Conservation (phyloP, 2,329 filamentous ascomycete species). For the Akanthomyces lecanii region DNA sequence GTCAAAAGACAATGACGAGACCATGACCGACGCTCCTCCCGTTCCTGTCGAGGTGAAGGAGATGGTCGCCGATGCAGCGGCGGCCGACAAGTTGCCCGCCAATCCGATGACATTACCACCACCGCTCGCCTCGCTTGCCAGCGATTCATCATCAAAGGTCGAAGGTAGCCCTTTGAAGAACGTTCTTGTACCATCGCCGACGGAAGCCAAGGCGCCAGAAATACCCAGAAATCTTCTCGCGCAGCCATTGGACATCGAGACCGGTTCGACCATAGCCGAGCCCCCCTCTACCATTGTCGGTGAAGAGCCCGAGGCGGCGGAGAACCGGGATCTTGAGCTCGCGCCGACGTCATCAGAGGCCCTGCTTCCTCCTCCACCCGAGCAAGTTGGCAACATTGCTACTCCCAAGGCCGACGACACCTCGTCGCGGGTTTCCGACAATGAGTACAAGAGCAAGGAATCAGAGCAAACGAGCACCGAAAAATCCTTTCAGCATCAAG, state of each 20-base stretch:
- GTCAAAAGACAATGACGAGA: slow-evolving; percentile 17
- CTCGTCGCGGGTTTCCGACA: slow-evolving; percentile 23
- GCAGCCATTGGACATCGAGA: slow-evolving; percentile 14
- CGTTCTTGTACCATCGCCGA: slow-evolving; percentile 44
- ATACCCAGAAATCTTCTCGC: not conserved
- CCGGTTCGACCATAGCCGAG: slow-evolving; percentile 27
- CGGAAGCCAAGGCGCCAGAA: slow-evolving; percentile 27
- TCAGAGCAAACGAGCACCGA: slow-evolving; percentile 22
- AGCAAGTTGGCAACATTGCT: slow-evolving; percentile 38
- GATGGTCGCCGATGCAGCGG: slow-evolving; percentile 35
- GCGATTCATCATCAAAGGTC: slow-evolving; percentile 32
- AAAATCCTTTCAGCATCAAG: slow-evolving; percentile 26
- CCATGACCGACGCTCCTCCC: slow-evolving; percentile 20
- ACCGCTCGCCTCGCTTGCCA: slow-evolving; percentile 25
- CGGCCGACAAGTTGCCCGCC: slow-evolving; percentile 25
- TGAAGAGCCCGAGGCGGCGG: slow-evolving; percentile 26
- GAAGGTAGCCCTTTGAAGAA: slow-evolving; percentile 54
- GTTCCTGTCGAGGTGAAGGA: slow-evolving; percentile 22
- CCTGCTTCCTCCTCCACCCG: slow-evolving; percentile 34
- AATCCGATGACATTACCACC: slow-evolving; percentile 32
- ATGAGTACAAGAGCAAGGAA: slow-evolving; percentile 26
- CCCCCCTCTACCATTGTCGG: slow-evolving; percentile 31
- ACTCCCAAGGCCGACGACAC: slow-evolving; percentile 30
- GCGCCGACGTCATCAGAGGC: slow-evolving; percentile 18
- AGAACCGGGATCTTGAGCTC: slow-evolving; percentile 24